Evolutionary conservation across 2,329 filamentous ascomycete genomes (phyloP).

Genomic region (Talaromyces sp.): DNA sequence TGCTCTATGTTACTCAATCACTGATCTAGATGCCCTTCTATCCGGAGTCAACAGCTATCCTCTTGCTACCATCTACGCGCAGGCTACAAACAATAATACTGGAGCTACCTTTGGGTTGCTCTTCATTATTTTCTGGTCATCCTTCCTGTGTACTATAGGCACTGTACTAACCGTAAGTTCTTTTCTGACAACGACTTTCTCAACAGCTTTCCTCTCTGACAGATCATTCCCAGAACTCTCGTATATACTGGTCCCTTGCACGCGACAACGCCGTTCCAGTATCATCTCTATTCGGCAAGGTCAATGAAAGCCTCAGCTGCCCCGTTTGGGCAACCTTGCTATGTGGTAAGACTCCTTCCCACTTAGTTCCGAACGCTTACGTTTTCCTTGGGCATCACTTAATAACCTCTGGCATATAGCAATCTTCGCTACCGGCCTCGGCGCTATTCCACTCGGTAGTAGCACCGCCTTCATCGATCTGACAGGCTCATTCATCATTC

Average conservation of each 20-base stretch:
- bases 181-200: background rate
- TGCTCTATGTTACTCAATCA: conserved; percentile 49
- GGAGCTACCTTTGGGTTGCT: conserved; percentile 48
- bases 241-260: conserved; percentile 50
- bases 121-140: conserved; percentile 30
- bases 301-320: conserved; percentile 47
- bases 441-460: conserved; percentile 61
- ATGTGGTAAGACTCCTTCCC: background rate
- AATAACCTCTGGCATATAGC: conserved; percentile 28
- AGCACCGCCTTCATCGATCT: conserved; percentile 60
- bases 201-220: background rate
- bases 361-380: too few species aligned
- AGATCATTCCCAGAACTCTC: conserved; percentile 8
- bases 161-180: conserved; percentile 40
- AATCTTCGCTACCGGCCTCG: conserved; percentile 32
- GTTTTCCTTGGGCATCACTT: too few species aligned
- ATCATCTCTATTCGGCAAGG: conserved; percentile 41
- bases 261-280: conserved; percentile 53
- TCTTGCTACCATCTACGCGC: conserved; percentile 61
- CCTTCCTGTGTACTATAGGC: conserved; percentile 11
- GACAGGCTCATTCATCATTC: conserved; percentile 30
- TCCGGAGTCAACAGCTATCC: conserved; percentile 43
- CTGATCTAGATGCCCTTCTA: conserved; percentile 43
- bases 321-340: conserved; percentile 47
- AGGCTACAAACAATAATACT: conserved; percentile 47